Evolutionary conservation across 2,329 filamentous ascomycete genomes (phyloP), one percentile per base, ranked within the genome.

Genomic region (Aphanocladium album): DNA sequence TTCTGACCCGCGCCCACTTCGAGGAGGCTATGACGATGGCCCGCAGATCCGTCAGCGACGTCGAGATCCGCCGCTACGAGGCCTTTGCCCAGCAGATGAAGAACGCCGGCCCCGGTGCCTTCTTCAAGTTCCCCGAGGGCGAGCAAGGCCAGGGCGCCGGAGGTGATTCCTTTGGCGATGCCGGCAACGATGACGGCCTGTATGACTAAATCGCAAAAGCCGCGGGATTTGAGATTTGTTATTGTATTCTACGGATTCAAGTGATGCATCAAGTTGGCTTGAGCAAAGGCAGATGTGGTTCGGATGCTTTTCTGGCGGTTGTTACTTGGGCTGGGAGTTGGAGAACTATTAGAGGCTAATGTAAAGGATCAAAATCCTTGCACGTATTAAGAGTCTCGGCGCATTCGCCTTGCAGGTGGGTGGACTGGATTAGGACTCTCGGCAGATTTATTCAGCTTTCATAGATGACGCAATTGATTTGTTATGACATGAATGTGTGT

Each of bases 31-130:
- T 99, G 95, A 87, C 90, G 76, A 88, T 89, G 76, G 95, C 95
- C 65, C 89, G 95, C 76, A 87, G 90, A 73, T 98, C 95, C 30
- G 95, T 99, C 68, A 93, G 86, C 61, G 95, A 99, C 68, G 93
- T 98, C 23, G 95, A 99, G 83, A 96, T 99, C 70, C 90, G 95
- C 72, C 89, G 93, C 63, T 99, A 99, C 79, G 95, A 99, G 83
- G 93, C 95, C 5, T 99, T 99, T 71, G 90, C 93, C 45, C 93
- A 98, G 80, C 93, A 93, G 76, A 96, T 99, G 92, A 99, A 99
- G 90, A 96, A 96, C 75, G 88, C 91, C 62, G 93, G 92, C 56
- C 93, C 93, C 43, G 93, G 93, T 71, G 92, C 91, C 69, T 97
- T 95, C 85, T 99, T 99, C 90, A 93, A 96, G 78, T 99, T 99